These are phyloP conservation scores for Paratinospora sagittata DNA, from an alignment of 164 flowering plant species.

Conservation along the genomic window DNA sequence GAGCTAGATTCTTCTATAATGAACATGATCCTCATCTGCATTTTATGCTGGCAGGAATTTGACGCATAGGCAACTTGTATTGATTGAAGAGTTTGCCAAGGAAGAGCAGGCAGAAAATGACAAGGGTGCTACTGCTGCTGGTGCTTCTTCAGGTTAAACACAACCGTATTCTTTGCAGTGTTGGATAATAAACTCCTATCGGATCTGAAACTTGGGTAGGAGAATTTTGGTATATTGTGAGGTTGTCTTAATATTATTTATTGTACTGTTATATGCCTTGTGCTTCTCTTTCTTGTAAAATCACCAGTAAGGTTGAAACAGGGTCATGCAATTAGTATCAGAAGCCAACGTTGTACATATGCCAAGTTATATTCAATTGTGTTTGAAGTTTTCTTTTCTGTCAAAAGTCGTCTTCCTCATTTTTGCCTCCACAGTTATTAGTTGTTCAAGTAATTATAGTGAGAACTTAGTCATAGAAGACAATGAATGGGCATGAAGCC, in stretches of 20 bases:
- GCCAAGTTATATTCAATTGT: neutral
- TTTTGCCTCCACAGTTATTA: neutral
- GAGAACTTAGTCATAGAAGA: neutral
- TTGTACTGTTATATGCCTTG: neutral
- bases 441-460: neutral
- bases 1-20: neutral
- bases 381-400: too few species aligned
- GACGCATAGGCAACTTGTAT: constrained; percentile 65
- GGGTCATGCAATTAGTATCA: neutral
- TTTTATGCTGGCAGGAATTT: constrained; percentile 45
- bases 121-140: constrained; percentile 30
- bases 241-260: neutral
- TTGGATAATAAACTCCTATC: neutral
- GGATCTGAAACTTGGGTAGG: constrained; percentile 1
- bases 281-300: neutral
- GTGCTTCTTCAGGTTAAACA: constrained; percentile 10
- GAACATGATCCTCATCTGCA: neutral
- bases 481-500: neutral
- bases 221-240: neutral
- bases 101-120: constrained; percentile 73
- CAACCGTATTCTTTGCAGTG: neutral
- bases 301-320: neutral
- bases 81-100: constrained; percentile 87
- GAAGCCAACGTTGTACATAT: neutral
- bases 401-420: neutral